Evolutionary conservation across 2,329 filamentous ascomycete species (phyloP), one percentile per base, ranked within the genome.

Genomic region (Sclerotinia glacialis): DNA sequence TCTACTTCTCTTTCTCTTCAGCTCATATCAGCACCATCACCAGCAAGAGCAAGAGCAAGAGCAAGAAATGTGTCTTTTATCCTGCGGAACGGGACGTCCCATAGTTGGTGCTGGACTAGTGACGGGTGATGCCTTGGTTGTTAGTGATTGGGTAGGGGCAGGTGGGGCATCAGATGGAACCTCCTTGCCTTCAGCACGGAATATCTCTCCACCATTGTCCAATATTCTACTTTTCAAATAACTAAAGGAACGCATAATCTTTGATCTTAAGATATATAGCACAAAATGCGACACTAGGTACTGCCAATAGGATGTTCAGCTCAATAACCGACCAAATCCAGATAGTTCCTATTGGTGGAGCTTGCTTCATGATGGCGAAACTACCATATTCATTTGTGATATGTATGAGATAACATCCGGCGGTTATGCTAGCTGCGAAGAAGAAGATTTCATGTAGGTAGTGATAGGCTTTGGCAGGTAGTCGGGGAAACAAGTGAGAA

Each of bases 291-390:
- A 89, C 75, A 70, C 86, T 89, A 16, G 78, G 71, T 1, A 89
- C 79, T 0, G 90, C 91, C 74, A 85, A 87, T 0, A 82, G 74
- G 50, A 96, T 80, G 65, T 92, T 84, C 79, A 97, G 84, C 80
- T 99, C 95, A 56, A 98, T 83, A 28, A 98, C 89, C 42, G 90
- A 87, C 93, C 94, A 98, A 5, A 98, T 85, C 93, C 94, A 98
- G 23, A 98, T 78, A 50, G 91, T 94, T 0, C 92, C 95, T 18
- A 97, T 77, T 6, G 93, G 88, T n/a, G 95, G 95, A 0, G 93
- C 90, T 70, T 87, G 88, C 80, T 97, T 96, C 92, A 98, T 93
- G 26, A 96, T 88, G 8, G 90, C 90, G 72, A 96, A 87, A 74
- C 97, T 98, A 5, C 89, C 86, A 71, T 88, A 86, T 40, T 82